Evolutionary conservation across 2,329 filamentous ascomycete genomes (phyloP).

Genomic region (Colletotrichum costaricense): DNA sequence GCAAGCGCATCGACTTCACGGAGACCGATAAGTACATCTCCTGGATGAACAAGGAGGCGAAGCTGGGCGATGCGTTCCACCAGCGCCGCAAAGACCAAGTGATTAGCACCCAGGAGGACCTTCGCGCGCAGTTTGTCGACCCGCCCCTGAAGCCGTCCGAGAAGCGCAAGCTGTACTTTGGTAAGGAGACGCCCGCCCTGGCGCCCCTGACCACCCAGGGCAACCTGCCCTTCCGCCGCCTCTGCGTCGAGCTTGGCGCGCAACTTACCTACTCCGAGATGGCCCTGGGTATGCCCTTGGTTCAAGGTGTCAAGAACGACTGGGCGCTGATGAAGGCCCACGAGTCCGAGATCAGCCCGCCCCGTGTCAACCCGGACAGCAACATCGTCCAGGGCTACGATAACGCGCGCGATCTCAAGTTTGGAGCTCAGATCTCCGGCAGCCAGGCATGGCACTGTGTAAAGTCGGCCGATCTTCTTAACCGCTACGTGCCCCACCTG

Average conservation of each 20-base stretch:
- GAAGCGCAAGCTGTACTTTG: conserved; percentile 94
- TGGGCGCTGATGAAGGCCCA: conserved; percentile 97
- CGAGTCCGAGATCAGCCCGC: conserved; percentile 80
- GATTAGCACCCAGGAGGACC: conserved; percentile 68
- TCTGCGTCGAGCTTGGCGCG: conserved; percentile 89
- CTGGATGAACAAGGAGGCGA: conserved; percentile 78
- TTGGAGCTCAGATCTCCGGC: conserved; percentile 92
- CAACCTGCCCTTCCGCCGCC: conserved; percentile 91
- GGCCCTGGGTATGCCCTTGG: conserved; percentile 90
- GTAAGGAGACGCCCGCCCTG: conserved; percentile 90
- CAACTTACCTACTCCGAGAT: conserved; percentile 98
- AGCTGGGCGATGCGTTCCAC: conserved; percentile 50
- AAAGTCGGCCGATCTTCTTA: conserved; percentile 87
- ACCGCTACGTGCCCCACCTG: conserved; percentile 81
- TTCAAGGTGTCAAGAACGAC: conserved; percentile 91
- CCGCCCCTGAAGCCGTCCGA: conserved; percentile 91
- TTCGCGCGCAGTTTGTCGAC: conserved; percentile 84
- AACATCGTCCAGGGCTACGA: conserved; percentile 81
- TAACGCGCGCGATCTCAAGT: conserved; percentile 84
- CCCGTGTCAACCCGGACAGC: conserved; percentile 69
- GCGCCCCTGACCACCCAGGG: conserved; percentile 97
- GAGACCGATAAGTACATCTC: conserved; percentile 80
- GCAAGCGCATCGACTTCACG: conserved; percentile 76
- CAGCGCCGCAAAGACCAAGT: conserved; percentile 55
- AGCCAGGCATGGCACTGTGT: conserved; percentile 92